Conservation (phyloP, 140 eudicot genomes). For the Senecio squalidus region DNA sequence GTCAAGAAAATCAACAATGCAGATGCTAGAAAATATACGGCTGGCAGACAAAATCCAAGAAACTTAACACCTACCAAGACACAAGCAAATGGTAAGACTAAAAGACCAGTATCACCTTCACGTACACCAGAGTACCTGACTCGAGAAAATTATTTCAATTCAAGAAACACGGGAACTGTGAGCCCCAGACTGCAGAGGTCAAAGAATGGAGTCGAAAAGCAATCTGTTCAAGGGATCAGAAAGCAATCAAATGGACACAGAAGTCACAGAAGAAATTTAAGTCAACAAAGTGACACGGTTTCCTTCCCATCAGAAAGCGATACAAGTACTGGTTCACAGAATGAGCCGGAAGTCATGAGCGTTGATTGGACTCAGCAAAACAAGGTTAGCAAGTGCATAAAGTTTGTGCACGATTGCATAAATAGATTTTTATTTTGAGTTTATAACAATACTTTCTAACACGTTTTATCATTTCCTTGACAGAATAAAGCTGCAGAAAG, state of each 20-base stretch:
- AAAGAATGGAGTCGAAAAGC: conserved; percentile 11
- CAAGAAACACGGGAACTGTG: conserved; percentile 28
- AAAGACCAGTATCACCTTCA: conserved; percentile 24
- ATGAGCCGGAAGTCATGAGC: conserved; percentile 48
- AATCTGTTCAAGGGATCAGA: conserved; percentile 14
- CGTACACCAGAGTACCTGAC: not conserved
- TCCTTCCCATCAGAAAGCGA: conserved; percentile 55
- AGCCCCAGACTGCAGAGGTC: conserved; percentile 27
- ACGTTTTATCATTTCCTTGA: conserved; percentile 15
- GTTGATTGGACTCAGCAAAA: conserved; percentile 17
- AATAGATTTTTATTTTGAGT: not conserved
- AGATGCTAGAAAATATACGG: not conserved
- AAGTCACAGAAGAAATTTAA: conserved; percentile 29
- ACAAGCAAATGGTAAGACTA: conserved; percentile 15
- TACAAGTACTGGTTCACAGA: conserved; percentile 40
- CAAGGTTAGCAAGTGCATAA: conserved; percentile 24
- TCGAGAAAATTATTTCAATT: conserved; percentile 5
- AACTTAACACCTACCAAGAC: conserved; percentile 18
- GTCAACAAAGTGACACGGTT: conserved; percentile 39
- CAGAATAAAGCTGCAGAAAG: conserved; percentile 44
- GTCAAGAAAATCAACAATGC: conserved; percentile 23
- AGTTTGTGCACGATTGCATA: not conserved
- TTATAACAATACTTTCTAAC: conserved; percentile 19
- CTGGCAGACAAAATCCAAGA: conserved; percentile 9
- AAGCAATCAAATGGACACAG: conserved; percentile 26